A percentile compares a stretch with the other conserved stretches of the same genome.
Conservation (phyloP, 2,329 filamentous ascomycete species). For the Biscogniauxia marginata region DNA sequence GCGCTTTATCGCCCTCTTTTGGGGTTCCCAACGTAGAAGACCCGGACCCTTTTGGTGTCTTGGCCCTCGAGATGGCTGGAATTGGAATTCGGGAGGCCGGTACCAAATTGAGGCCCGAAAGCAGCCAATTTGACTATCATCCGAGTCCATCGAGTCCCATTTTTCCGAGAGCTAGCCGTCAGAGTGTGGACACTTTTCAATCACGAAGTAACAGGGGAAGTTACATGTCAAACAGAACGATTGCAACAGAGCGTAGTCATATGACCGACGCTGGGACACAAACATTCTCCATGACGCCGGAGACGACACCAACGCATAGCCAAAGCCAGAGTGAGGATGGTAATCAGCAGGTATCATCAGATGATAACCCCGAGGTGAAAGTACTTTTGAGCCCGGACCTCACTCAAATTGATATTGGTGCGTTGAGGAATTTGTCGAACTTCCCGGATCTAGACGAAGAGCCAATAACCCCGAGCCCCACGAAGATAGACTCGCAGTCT, state of each 20-base stretch:
- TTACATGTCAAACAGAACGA: conserved; percentile 68
- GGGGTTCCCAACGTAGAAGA: conserved; percentile 78
- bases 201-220: conserved; percentile 67
- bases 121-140: conserved; percentile 80
- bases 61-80: conserved; percentile 86
- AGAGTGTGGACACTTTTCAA: conserved; percentile 65
- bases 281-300: conserved; percentile 55
- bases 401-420: conserved; percentile 55
- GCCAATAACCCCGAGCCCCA: conserved; percentile 15
- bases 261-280: conserved; percentile 70
- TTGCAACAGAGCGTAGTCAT: conserved; percentile 58
- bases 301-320: conserved; percentile 53
- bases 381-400: conserved; percentile 57
- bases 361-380: conserved; percentile 39
- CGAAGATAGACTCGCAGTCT: conserved; percentile 12
- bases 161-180: conserved; percentile 57
- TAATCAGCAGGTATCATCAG: conserved; percentile 40
- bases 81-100: conserved; percentile 91
- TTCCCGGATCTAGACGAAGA: conserved; percentile 37
- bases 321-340: conserved; percentile 56
- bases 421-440: conserved; percentile 46
- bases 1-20: conserved; percentile 54
- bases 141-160: conserved; percentile 74
- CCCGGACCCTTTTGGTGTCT: conserved; percentile 87
- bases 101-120: conserved; percentile 67